Evolutionary conservation across 345 rosid species (phyloP).

Genomic region (Gossypium anomalum): DNA sequence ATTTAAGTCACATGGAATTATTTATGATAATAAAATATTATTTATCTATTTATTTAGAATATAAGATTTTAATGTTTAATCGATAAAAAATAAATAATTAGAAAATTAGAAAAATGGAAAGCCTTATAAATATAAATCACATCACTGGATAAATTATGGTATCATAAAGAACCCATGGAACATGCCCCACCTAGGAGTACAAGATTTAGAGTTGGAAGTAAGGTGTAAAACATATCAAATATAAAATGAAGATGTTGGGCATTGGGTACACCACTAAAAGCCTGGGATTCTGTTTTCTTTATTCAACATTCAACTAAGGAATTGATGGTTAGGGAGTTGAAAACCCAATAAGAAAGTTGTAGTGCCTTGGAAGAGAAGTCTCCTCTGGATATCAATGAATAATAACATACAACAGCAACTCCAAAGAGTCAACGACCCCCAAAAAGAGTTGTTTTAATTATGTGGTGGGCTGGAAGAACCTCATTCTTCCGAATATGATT

Average conservation of each 20-base stretch:
- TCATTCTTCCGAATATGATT: constrained; percentile 57
- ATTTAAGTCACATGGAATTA: too few species aligned
- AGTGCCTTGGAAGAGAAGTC: constrained; percentile 28
- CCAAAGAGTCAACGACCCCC: constrained; percentile 39
- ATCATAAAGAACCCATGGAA: background rate
- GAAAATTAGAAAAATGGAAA: background rate
- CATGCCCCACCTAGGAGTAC: background rate
- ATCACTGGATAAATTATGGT: background rate
- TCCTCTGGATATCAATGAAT: constrained; percentile 46
- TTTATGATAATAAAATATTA: too few species aligned
- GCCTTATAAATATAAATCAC: background rate
- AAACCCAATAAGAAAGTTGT: constrained; percentile 15
- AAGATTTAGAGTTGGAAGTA: background rate
- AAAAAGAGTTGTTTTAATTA: constrained; percentile 11
- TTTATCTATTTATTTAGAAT: too few species aligned
- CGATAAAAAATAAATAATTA: background rate
- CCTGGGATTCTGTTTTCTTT: constrained; percentile 28
- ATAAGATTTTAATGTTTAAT: too few species aligned
- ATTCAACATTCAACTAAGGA: constrained; percentile 8
- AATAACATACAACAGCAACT: constrained; percentile 14
- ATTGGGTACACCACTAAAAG: constrained; percentile 22
- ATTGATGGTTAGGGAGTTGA: constrained; percentile 10
- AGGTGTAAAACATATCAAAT: background rate
- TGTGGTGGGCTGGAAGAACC: constrained; percentile 50
- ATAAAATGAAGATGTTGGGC: constrained; percentile 16